Conservation (phyloP, 192 early-diverging fungal species). For the Neocallimastix lanati region DNA sequence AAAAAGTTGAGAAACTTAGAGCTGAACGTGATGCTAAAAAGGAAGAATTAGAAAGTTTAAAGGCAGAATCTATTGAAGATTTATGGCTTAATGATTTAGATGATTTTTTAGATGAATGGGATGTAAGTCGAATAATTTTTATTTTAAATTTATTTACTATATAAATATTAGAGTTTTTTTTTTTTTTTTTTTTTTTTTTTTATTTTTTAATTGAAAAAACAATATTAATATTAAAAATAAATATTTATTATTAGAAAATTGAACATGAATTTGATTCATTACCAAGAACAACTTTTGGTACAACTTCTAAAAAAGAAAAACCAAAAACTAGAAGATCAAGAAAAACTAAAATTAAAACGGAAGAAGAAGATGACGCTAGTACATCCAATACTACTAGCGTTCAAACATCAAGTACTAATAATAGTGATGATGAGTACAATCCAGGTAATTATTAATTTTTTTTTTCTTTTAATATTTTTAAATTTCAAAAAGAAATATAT, state of each 20-base stretch:
- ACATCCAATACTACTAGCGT: not conserved
- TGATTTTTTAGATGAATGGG: constrained; percentile 66
- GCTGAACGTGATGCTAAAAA: constrained; percentile 49
- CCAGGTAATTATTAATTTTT: not conserved
- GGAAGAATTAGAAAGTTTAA: constrained; percentile 42
- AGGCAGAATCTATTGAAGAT: constrained; percentile 41
- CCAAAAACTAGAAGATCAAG: not conserved
- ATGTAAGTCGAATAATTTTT: constrained; percentile 23
- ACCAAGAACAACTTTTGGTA: not conserved
- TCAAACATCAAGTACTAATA: not conserved
- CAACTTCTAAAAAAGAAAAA: not conserved
- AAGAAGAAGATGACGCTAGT: not conserved
- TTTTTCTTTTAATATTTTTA: too few species aligned
- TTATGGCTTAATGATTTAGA: constrained; percentile 78
- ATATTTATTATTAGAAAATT: not conserved
- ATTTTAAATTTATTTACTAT: not conserved
- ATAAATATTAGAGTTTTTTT: too few species aligned
- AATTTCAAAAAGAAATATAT: too few species aligned
- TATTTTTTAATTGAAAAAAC: too few species aligned
- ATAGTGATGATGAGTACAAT: not conserved
- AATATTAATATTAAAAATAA: too few species aligned
- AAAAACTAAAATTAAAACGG: not conserved
- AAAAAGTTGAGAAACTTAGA: constrained; percentile 64
- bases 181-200: too few species aligned
- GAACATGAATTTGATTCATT: not conserved